These are phyloP conservation scores for Syzygium syzygioides DNA, from an alignment of 441 rosid species.

Conservation along the genomic window DNA sequence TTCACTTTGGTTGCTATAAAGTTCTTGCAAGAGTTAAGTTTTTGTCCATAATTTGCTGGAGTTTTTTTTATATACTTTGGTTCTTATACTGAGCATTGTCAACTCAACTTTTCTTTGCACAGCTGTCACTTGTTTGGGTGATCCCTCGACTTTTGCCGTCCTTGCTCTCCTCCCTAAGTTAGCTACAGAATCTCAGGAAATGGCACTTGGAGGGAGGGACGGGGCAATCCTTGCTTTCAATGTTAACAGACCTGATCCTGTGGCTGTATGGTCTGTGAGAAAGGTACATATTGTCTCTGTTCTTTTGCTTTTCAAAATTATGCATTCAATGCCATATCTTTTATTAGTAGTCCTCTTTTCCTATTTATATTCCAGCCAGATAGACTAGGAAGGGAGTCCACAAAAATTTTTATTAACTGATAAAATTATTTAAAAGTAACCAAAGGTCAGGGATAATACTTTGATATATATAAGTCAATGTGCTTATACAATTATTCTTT, in stretches of 20 bases:
- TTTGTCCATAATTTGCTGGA: neutral
- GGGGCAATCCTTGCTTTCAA: constrained; percentile 14
- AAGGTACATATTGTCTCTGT: constrained; percentile 2
- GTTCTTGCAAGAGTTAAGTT: neutral
- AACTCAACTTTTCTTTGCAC: neutral
- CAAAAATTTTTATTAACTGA: no score
- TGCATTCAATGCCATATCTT: neutral
- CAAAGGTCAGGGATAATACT: neutral
- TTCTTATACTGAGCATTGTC: neutral
- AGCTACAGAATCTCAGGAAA: neutral
- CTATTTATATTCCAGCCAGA: neutral
- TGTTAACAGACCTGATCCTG: constrained; percentile 10
- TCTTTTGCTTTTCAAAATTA: neutral
- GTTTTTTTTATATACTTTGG: neutral
- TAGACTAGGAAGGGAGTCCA: neutral
- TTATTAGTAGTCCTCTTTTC: neutral
- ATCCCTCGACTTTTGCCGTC: constrained; percentile 15
- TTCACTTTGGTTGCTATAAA: neutral
- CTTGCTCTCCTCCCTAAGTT: constrained; percentile 16
- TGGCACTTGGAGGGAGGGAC: constrained; percentile 10
- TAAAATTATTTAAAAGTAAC: neutral
- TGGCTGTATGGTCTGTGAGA: constrained; percentile 18
- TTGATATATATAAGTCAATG: neutral
- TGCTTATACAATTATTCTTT: neutral
- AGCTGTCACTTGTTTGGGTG: constrained; percentile 12